These are phyloP conservation scores for Trichophyton equinum DNA, from an alignment of 2,329 filamentous ascomycete genomes.

Conservation along the genomic window DNA sequence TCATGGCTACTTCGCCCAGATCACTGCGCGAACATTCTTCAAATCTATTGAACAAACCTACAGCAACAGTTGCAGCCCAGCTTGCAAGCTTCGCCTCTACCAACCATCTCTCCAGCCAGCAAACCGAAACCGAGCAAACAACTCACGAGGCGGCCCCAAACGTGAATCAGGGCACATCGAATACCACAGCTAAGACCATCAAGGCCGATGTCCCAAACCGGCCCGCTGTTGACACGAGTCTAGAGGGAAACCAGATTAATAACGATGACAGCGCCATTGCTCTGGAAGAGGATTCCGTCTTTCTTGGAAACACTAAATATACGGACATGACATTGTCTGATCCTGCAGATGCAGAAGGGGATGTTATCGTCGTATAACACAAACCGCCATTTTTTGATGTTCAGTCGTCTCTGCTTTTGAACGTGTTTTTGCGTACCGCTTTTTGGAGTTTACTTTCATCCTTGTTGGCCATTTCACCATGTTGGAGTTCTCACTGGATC, in stretches of 20 bases:
- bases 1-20: conserved; percentile 48
- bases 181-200: background rate
- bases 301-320: conserved; percentile 33
- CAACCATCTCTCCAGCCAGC: background rate
- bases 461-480: background rate
- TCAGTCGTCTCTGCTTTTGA: background rate
- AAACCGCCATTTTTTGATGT: background rate
- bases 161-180: conserved; percentile 15
- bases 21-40: conserved; percentile 18
- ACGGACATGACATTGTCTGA: conserved; percentile 36
- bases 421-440: background rate
- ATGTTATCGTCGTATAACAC: conserved; percentile 34
- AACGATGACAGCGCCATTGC: conserved; percentile 66
- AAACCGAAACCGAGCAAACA: conserved; percentile 4
- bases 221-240: conserved; percentile 16
- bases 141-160: conserved; percentile 12
- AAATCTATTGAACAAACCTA: background rate
- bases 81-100: background rate
- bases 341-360: conserved; percentile 33
- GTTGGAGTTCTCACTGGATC: background rate
- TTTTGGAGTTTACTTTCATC: background rate
- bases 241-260: conserved; percentile 36
- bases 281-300: conserved; percentile 39
- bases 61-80: background rate
- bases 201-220: background rate